Evolutionary conservation across 2,329 filamentous ascomycete genomes (phyloP), one percentile per base, ranked within the genome.

Genomic region (Cadophora sp.): DNA sequence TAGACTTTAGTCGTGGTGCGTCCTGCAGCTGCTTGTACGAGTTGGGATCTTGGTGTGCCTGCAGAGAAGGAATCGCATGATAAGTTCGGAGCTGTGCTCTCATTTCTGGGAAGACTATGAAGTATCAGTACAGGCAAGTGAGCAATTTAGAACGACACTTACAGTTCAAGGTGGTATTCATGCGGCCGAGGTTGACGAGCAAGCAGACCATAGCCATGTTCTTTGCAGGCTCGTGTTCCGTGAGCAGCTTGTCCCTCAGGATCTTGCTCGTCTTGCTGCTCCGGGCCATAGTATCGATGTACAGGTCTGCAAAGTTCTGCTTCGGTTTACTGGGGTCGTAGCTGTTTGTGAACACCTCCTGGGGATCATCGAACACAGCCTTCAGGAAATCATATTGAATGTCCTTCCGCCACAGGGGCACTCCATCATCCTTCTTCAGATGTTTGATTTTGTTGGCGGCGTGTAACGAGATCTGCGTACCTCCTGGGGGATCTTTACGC

Each of bases 181-280:
- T 99, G 71, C 96, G 87, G 68, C 96, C 96, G 72, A 99, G 92
- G 77, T 99, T 99, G 79, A 99, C 96, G 75, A 99, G 83, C 72
- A 99, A 83, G 80, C 96, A 99, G 68, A 99, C 95, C 96, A 99
- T 99, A 64, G 96, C 96, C 96, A 99, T 99, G 77, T 93, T 95
- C 79, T 97, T 94, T 43, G 95, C 96, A 26, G 94, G 94, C 72
- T 93, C 91, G 76, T 93, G 90, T 79, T 99, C 96, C 73, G 91
- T 96, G 76, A 97, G 86, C 72, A 99, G 86, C 83, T 99, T 98
- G 81, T 99, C 96, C 80, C 97, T 93, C 72, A 99, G 85, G 61
- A 99, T 96, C 82, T 98, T 98, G 85, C 96, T 98, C 31, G 95
- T 98, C 84, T 99, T 99, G 85, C 93, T 97, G 82, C 96, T 99